Conservation (phyloP, 805 yeast genomes). For the Suhomyces sp. region DNA sequence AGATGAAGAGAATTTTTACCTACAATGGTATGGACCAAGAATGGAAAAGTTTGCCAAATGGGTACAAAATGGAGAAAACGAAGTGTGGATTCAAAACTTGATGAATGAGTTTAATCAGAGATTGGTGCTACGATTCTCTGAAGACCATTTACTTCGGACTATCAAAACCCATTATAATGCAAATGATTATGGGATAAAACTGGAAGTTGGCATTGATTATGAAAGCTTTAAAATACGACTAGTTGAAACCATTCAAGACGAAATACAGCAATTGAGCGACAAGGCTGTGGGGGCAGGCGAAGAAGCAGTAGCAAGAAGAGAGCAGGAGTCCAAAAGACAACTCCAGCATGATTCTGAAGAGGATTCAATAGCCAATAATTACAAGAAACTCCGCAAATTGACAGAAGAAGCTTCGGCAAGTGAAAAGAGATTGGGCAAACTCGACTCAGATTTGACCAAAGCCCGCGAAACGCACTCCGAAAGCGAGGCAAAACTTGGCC, state of each 20-base stretch:
- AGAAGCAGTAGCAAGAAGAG: neutral
- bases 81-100: constrained; percentile 12
- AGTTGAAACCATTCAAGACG: neutral
- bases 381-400: constrained; percentile 28
- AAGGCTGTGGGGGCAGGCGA: neutral
- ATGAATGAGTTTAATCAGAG: constrained; percentile 20
- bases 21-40: constrained; percentile 26
- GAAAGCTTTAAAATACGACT: neutral
- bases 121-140: constrained; percentile 16
- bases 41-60: constrained; percentile 24
- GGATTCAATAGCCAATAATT: constrained; percentile 29
- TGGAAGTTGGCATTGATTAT: neutral
- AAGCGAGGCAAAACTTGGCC: constrained; percentile 8
- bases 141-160: constrained; percentile 23
- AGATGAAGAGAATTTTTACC: constrained; percentile 16
- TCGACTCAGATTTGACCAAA: constrained; percentile 28
- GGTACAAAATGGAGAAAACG: constrained; percentile 15
- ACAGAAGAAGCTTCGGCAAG: constrained; percentile 33
- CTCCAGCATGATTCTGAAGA: constrained; percentile 31
- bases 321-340: constrained; percentile 30
- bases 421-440: constrained; percentile 31
- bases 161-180: constrained; percentile 9
- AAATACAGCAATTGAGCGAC: neutral
- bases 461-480: constrained; percentile 15
- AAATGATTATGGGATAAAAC: neutral